Evolutionary conservation across 106 monocot genomes (phyloP), one percentile per base, ranked within the genome.

Genomic region (Dioscorea alata): DNA sequence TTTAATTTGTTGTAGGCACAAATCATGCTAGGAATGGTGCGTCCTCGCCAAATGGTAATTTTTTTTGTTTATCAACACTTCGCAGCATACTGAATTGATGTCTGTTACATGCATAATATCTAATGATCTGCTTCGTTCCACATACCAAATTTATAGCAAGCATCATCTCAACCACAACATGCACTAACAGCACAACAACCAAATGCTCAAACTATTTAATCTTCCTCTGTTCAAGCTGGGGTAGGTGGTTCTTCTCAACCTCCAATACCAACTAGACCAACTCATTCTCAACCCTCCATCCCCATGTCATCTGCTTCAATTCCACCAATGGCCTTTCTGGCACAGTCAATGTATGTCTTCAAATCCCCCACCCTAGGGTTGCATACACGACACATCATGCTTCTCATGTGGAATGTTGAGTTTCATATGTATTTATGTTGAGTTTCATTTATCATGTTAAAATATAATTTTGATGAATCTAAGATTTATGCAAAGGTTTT

Each of bases 1-100:
- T 56, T n/a, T 16, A 4, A 71, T 71, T 21, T 54, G 1, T 70
- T 71, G 50, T 76, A 94, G 90, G 90, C 88, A 13, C 94, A 94
- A 75, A 85, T 94, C 50, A 85, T 94, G 83, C 94, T 90, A 58
- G 94, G 90, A 71, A 90, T 94, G 94, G 87, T 94, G 28, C 74
- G 83, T n/a, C 75, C 90, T 74, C 82, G 85, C 25, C 74, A 84
- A 87, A 49, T 57, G 73, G 94, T 94, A 81, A n/a, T 0, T 12
- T 61, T n/a, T 58, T 74, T 13, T 35, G 17, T 66, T 58, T 22
- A 8, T 57, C 32, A 25, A 65, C 9, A 8, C 63, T 20, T 25
- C 18, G 13, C 10, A 56, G 19, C 19, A 19, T 56, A 19, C 54
- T 19, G 10, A 42, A 18, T 56, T 56, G 54, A 56, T 16, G 15